phyloP scores from a whole-genome alignment of 1,139 yeast species.

The Geotrichum fermentans region DNA sequence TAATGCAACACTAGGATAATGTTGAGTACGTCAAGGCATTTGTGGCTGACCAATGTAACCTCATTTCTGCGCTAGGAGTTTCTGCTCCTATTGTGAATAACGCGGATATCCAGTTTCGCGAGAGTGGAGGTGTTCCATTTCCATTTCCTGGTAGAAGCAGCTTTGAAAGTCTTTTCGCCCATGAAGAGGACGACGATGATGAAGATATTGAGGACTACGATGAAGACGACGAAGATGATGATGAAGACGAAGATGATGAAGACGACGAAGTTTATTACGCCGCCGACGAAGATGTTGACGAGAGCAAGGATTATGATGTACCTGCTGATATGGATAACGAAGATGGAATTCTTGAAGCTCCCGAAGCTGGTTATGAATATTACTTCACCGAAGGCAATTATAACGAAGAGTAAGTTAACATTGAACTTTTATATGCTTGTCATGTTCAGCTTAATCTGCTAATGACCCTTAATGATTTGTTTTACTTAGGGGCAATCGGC shows the following conservation, averaged over 20 bases:
- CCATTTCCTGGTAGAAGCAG: conserved; percentile 22
- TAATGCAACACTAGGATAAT: conserved; percentile 8
- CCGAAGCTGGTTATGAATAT: conserved; percentile 15
- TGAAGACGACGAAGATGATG: conserved; percentile 12
- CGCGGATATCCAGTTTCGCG: conserved; percentile 27
- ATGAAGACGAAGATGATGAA: conserved; percentile 14
- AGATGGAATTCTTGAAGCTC: neutral
- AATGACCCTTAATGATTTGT: neutral
- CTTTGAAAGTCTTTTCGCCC: conserved; percentile 9
- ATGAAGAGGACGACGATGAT: conserved; percentile 14
- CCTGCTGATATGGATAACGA: conserved; percentile 1
- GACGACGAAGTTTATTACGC: too few species aligned
- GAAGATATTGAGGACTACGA: conserved; percentile 9
- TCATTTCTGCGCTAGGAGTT: conserved; percentile 13
- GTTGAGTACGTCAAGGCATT: conserved; percentile 17
- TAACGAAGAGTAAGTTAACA: conserved; percentile 11
- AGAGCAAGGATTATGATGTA: conserved; percentile 5
- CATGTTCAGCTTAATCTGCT: conserved; percentile 8
- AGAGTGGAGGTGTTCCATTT: conserved; percentile 22
- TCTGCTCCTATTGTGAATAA: conserved; percentile 26
- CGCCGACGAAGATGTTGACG: conserved; percentile 6
- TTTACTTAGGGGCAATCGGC: conserved; percentile 1
- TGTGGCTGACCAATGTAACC: conserved; percentile 23
- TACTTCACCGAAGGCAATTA: conserved; percentile 8
- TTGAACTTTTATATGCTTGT: neutral